Evolutionary conservation across 371 early-diverging fungal species (phyloP), one percentile per base, ranked within the genome.

Genomic region (Mortierella sp.): DNA sequence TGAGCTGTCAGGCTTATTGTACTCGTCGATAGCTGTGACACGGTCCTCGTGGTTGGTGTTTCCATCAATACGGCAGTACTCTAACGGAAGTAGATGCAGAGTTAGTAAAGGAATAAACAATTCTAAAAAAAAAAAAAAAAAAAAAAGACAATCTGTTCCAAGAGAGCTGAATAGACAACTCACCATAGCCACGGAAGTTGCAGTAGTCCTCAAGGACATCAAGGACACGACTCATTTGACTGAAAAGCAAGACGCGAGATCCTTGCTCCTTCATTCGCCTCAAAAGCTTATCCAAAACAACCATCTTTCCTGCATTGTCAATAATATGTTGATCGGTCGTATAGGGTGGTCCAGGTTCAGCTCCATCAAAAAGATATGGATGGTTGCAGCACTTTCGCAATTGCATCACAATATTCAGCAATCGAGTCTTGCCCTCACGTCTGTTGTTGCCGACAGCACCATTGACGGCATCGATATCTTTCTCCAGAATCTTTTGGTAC

Each of bases 191-290:
- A 18, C 89, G 87, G 87, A 94, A 95, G 73, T 88, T 84, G 73
- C 96, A 95, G 81, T 99, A 99, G 84, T 99, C 99, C 81, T 99
- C 99, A 26, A 99, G 80, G 71, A 99, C 97, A 79, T 99, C 99
- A 51, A 99, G 85, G 85, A 98, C 91, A 61, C 97, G 90, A 73
- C 95, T 95, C 98, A 99, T 98, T 83, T 99, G 99, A 81, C 94
- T 94, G 75, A 99, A 99, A 6, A 99, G 87, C 30, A 99, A 83
- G 0, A 99, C 98, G 53, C 98, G 92, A 11, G 97, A 97, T 0
- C 97, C 98, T 70, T 94, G 91, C 7, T 87, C 91, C 72, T 95
- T 94, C 47, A 94, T 75, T 28, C 89, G 86, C 25, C 83, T 80
- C 23, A 99, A 86, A 3, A 99, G 84, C 72, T 93, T 94, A 81